Evolutionary conservation across 768 basidiomycete genomes (phyloP).

Genomic region (Phaeotremella fagi): DNA sequence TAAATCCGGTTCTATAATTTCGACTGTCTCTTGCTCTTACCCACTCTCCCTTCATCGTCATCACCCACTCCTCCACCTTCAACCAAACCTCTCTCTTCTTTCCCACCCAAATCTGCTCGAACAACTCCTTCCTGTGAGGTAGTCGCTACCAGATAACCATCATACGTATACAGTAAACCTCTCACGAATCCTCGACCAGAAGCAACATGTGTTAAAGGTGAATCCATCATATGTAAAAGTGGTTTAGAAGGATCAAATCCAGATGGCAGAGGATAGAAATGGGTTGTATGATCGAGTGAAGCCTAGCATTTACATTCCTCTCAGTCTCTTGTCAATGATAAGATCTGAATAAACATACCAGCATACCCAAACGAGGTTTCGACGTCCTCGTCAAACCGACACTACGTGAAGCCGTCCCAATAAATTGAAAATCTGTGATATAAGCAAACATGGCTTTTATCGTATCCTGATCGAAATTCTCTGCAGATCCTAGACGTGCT

Average conservation of each 20-base stretch:
- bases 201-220: slow-evolving; percentile 22
- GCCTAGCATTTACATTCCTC: slow-evolving; percentile 11
- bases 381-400: slow-evolving; percentile 40
- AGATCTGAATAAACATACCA: slow-evolving; percentile 11
- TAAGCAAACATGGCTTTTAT: slow-evolving; percentile 48
- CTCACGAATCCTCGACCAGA: slow-evolving; percentile 44
- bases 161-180: slow-evolving; percentile 40
- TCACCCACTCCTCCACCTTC: slow-evolving; percentile 57
- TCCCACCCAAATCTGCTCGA: slow-evolving; percentile 60
- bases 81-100: slow-evolving; percentile 66
- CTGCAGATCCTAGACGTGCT: slow-evolving; percentile 13
- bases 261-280: slow-evolving; percentile 42
- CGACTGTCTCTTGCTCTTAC: slow-evolving; percentile 55
- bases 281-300: slow-evolving; percentile 54
- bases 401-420: slow-evolving; percentile 44
- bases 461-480: slow-evolving; percentile 25
- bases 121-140: slow-evolving; percentile 49
- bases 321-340: neutral
- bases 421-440: slow-evolving; percentile 48
- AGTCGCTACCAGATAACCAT: slow-evolving; percentile 44
- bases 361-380: slow-evolving; percentile 42
- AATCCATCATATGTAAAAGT: slow-evolving; percentile 47
- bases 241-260: slow-evolving; percentile 36
- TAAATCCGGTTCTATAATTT: neutral
- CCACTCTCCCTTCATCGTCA: slow-evolving; percentile 40